Evolutionary conservation across 2,329 filamentous ascomycete species (phyloP), one percentile per base, ranked within the genome.

Genomic region (Trichoderma asperellum): DNA sequence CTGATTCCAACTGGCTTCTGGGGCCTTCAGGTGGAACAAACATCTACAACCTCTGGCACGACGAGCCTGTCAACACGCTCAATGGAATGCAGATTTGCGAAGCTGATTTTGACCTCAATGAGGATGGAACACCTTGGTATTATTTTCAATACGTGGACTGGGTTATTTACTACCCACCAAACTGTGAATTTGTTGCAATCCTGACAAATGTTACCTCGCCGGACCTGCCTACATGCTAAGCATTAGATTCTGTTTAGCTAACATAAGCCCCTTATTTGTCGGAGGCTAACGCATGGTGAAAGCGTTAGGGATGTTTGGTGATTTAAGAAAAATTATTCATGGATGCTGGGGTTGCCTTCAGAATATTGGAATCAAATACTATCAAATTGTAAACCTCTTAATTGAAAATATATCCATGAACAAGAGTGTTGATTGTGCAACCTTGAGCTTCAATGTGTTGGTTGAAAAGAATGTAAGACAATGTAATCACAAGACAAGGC

Each of bases 121-220:
- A 65, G 7, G 68, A 69, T 34, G 68, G 60, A 5, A 64, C 60
- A 32, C 59, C 59, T 21, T 69, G 68, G 68, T 65, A 69, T 6
- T 69, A 69, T 24, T 69, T 69, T 43, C 68, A 69, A 34, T 69
- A 69, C 52, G 68, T 69, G 52, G 59, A 69, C 35, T 69, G 68
- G 68, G 53, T 59, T 4, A n/a, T 52, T 5, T 64, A 65, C 37
- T 69, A 52, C 32, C 68, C 60, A 5, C 27, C 47, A 11, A 40
- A 64, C 2, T 69, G 67, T 40, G 67, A 69, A 21, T 64, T 69
- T 12, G 59, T 69, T 18, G 67, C 67, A 2, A 49, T 69, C 37
- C 24, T 69, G 52, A 63, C 67, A 21, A 63, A 62, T 18, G 52
- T 69, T 21, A 58, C 37, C 18, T 58, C 59, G 0, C 11, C 53